Conservation (phyloP, 345 rosid species). For the Eucalyptus erythrocorys region DNA sequence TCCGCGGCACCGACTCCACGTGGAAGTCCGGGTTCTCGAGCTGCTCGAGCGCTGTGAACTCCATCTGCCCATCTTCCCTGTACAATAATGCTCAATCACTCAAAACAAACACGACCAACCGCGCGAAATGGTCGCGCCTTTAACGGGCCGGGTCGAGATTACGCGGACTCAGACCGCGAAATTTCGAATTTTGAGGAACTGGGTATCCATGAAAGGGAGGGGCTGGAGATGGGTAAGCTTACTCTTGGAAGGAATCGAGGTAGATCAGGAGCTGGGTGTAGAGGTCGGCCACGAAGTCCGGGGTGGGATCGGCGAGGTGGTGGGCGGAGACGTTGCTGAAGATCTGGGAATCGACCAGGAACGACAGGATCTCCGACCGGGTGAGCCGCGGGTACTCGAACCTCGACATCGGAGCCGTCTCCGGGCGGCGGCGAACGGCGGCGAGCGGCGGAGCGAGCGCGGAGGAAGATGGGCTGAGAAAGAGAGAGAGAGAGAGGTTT, state of each 20-base stretch:
- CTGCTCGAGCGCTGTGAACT: constrained; percentile 62
- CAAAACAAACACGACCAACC: neutral
- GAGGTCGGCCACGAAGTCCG: constrained; percentile 44
- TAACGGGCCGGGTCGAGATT: neutral
- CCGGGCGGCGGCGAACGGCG: neutral
- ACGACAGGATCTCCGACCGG: constrained; percentile 41
- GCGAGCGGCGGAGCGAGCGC: neutral
- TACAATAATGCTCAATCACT: neutral
- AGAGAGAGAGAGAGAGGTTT: neutral
- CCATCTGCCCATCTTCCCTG: constrained; percentile 83
- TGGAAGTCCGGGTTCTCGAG: constrained; percentile 89
- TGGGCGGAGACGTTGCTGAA: constrained; percentile 35
- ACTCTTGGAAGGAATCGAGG: constrained; percentile 66
- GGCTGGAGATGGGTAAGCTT: neutral
- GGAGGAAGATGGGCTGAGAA: neutral
- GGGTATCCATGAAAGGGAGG: neutral
- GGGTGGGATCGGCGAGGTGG: constrained; percentile 45
- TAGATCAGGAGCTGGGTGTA: constrained; percentile 58
- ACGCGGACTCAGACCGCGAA: neutral
- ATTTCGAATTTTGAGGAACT: neutral
- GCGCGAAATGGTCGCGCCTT: neutral
- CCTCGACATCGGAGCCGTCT: constrained; percentile 35
- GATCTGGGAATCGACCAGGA: constrained; percentile 51
- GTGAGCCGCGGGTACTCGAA: constrained; percentile 57
- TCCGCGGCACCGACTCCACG: constrained; percentile 26